Evolutionary conservation across 345 rosid species (phyloP).

Genomic region (Angophora floribunda): DNA sequence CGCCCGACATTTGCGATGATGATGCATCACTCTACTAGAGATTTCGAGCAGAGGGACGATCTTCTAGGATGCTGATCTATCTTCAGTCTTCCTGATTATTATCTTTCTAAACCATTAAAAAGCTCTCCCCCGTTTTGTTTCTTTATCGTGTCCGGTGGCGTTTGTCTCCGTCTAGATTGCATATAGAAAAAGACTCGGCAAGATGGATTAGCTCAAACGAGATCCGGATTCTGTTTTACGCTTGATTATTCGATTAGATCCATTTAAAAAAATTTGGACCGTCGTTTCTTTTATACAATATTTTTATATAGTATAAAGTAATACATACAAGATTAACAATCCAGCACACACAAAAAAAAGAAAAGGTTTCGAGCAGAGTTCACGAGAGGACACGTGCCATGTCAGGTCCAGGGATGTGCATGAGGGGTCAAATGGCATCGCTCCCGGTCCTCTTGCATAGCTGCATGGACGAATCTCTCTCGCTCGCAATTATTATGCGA

Average conservation of each 20-base stretch:
- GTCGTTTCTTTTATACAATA: neutral
- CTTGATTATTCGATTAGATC: neutral
- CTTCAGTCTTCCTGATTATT: neutral
- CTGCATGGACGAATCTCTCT: slow-evolving; percentile 5
- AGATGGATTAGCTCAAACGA: neutral
- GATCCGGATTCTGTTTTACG: neutral
- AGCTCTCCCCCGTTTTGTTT: neutral
- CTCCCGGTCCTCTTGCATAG: slow-evolving; percentile 4
- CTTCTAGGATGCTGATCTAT: neutral
- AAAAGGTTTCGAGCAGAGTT: slow-evolving; percentile 7
- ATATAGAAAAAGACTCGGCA: neutral
- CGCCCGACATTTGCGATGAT: neutral
- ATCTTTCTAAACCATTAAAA: neutral
- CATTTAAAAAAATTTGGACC: neutral
- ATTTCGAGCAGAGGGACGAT: neutral
- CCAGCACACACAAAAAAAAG: neutral
- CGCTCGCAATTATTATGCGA: neutral
- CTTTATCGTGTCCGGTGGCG: neutral
- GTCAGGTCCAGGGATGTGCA: slow-evolving; percentile 13
- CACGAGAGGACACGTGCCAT: slow-evolving; percentile 44
- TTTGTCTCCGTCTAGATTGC: neutral
- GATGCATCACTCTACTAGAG: neutral
- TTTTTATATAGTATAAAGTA: neutral
- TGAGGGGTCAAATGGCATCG: neutral
- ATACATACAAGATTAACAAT: neutral